A percentile compares a stretch with the other conserved stretches of the same genome.
phyloP scores from a whole-genome alignment of 1,284 basidiomycete genomes.

The Lignosus rhinocerotis region DNA sequence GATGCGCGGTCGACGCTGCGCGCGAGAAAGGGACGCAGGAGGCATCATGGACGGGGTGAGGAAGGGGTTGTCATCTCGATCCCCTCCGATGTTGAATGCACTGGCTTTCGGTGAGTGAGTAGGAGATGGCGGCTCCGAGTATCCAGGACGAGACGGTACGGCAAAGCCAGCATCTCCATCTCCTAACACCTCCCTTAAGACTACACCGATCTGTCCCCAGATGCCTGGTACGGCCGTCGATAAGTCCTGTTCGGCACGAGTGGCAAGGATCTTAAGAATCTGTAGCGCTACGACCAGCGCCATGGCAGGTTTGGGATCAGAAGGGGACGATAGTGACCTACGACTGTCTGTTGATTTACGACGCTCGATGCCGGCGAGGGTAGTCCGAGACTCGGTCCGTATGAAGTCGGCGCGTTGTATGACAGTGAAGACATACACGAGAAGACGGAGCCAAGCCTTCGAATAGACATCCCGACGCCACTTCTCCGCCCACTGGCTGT shows the following conservation, averaged over 20 bases:
- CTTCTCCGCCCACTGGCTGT: conserved; percentile 44
- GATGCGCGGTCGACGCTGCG: conserved; percentile 47
- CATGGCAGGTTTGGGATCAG: conserved; percentile 40
- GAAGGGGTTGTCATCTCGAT: conserved; percentile 27
- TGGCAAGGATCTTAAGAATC: conserved; percentile 66
- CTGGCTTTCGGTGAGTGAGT: conserved; percentile 43
- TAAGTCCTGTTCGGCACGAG: conserved; percentile 66
- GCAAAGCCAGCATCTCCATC: conserved; percentile 64
- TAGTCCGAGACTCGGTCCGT: conserved; percentile 22
- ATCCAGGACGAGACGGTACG: conserved; percentile 35
- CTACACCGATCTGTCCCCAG: conserved; percentile 59
- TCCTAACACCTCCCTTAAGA: conserved; percentile 49
- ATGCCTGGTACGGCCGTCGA: conserved; percentile 52
- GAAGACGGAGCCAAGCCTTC: conserved; percentile 64
- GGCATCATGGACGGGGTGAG: conserved; percentile 26
- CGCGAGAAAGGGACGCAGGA: conserved; percentile 22
- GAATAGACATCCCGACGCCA: conserved; percentile 47
- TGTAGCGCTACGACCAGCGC: conserved; percentile 61
- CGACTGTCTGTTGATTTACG: conserved; percentile 46
- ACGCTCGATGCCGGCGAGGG: conserved; percentile 31
- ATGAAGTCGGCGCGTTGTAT: conserved; percentile 37
- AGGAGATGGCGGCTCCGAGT: conserved; percentile 48
- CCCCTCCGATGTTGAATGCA: conserved; percentile 22
- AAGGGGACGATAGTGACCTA: conserved; percentile 20
- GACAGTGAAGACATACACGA: conserved; percentile 57